phyloP scores from a whole-genome alignment of 257 asterid species.

The Solanum tacnaense region DNA sequence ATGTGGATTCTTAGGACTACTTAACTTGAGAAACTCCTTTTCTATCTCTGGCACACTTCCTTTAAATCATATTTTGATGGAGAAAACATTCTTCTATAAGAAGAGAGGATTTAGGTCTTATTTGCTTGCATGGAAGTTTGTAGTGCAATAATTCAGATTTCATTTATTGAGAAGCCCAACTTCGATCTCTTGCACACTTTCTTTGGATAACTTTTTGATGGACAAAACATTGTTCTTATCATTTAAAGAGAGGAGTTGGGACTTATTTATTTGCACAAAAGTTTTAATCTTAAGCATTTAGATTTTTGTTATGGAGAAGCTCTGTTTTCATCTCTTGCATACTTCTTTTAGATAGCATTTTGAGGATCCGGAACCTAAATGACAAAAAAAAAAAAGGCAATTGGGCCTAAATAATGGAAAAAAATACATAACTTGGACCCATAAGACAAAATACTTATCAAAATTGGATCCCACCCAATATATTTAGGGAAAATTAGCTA shows the following conservation, averaged over 20 bases:
- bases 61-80: background rate
- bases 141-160: background rate
- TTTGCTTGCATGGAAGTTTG: background rate
- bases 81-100: background rate
- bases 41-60: background rate
- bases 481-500: no score
- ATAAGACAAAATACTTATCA: no score
- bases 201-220: background rate
- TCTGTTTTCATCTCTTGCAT: background rate
- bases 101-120: background rate
- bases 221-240: background rate
- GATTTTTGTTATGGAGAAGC: background rate
- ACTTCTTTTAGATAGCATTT: background rate
- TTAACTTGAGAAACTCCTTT: background rate
- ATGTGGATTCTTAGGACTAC: background rate
- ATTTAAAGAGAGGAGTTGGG: background rate
- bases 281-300: background rate
- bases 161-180: background rate
- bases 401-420: no score
- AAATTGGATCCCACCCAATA: no score
- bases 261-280: background rate
- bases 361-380: no score
- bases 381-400: no score
- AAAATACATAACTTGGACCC: no score
- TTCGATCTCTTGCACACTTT: background rate